Base-by-base conservation (phyloP, 352 stramenopile genomes). In the Phytophthora brassicae region DNA sequence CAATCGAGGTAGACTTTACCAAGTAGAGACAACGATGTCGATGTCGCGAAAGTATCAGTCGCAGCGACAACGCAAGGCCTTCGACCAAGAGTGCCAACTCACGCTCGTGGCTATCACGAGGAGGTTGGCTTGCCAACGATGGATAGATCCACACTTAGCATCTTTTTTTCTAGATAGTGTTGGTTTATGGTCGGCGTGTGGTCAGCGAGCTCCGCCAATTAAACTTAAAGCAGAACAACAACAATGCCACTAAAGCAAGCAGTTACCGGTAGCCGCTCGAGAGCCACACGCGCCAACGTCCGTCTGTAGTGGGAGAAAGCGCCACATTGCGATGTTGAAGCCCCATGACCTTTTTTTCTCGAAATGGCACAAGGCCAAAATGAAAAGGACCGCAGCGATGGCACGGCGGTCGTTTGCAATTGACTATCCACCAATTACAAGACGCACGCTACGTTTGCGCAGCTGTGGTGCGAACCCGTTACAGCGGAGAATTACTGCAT, bases 271-370 rank as follows among this genome's bases (percentile, higher is more conserved):
- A 16, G 23, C 36, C 28, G 24, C 36, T 31, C 28, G 26, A 51
- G 48, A 51, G 48, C 42, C 59, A 57, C 47, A 64, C 36, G 45
- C 41, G 2, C 24, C 23, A 19, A 17, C 47, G 47, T 17, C 60
- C 60, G 60, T 58, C 61, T 69, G 54, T 45, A 46, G 52, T 56
- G 52, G 59, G 46, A 55, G 59, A 69, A 67, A 56, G 26, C 43
- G 59, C 52, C 48, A 57, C 52, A 47, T 67, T 63, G 52, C 28
- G 26, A 23, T 31, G 59, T 67, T 67, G 59, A 67, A 67, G 59
- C 59, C 42, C 33, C 4, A 4, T 4, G 52, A 52, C 59, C 61
- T 44, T 51, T 67, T 44, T 67, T 31, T 67, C 59, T 52, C 59
- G 51, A 16, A 22, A 24, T n/a, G n/a, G n/a, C n/a, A 66, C 58